Base-by-base conservation (phyloP, 179 eudicot genomes). In the Vitellaria paradoxa region DNA sequence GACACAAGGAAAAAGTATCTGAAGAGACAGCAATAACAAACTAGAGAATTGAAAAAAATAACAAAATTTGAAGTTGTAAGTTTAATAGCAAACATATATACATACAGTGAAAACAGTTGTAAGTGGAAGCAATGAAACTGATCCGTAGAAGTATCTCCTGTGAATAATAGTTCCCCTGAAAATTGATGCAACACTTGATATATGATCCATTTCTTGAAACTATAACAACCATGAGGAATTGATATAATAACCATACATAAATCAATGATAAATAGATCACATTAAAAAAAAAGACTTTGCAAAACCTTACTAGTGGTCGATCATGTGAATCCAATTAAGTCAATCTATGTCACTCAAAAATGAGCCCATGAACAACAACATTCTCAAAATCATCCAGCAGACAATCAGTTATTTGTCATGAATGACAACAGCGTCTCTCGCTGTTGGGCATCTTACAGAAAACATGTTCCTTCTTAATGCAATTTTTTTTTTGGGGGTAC, bases 81-180 rank as follows among this genome's bases (percentile, higher is more conserved):
- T 15, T 26, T 8, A 46, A 74, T 12, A 18, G 21, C 6, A 62
- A 69, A 65, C 45, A 55, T 49, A 75, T 63, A 78, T 75, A 69
- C 74, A 55, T 91, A 96, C 99, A 82, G 79, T 88, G 78, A 96
- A 92, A 73, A 84, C 87, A 20, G 87, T 65, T 65, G 95, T 80
- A 17, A 92, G 70, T 24, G 99, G 99, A 80, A 96, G 93, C 90
- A 96, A 80, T 11, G 88, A 10, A 57, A 91, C 91, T 74, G 99
- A 94, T 74, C 97, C 96, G 75, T 96, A 96, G 72, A 96, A 77
- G 86, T 92, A 96, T 65, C 87, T 92, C 87, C 84, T 92, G 93
- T 96, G 99, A 80, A 90, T 85, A 70, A 86, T 81, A 46, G 91
- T 65, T 66, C 99, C 99, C 86, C 99, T 96, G 91, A 47, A 18